These are phyloP conservation scores for Trifolium dubium DNA, from an alignment of 306 rosid genomes.

Conservation along the genomic window DNA sequence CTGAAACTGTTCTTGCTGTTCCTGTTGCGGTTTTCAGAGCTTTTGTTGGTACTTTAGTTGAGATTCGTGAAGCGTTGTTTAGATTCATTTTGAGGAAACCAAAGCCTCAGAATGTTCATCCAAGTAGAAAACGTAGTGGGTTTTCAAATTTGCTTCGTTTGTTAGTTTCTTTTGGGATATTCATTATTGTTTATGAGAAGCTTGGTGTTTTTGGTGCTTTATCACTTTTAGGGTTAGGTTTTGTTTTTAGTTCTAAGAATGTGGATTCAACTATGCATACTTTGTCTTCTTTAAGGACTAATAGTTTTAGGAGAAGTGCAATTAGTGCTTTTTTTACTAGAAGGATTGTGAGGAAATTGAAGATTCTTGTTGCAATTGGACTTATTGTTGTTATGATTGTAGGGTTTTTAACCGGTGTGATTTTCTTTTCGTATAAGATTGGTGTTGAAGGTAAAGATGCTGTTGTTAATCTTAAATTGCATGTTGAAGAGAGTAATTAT, in stretches of 20 bases:
- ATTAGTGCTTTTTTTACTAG: constrained; percentile 75
- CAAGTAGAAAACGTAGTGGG: constrained; percentile 51
- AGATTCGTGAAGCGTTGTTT: constrained; percentile 60
- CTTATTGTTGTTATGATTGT: constrained; percentile 78
- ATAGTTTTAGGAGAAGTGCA: constrained; percentile 69
- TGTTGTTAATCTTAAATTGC: constrained; percentile 73
- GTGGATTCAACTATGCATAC: constrained; percentile 84
- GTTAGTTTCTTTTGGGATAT: constrained; percentile 79
- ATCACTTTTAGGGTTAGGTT: constrained; percentile 65
- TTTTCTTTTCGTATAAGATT: constrained; percentile 87
- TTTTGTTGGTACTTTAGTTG: constrained; percentile 80
- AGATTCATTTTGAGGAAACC: constrained; percentile 59
- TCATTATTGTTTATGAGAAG: constrained; percentile 72
- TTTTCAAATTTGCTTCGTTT: constrained; percentile 76
- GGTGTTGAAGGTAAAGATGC: constrained; percentile 97
- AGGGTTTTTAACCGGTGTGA: constrained; percentile 72
- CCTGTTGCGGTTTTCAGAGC: constrained; percentile 75
- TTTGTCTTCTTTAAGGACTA: constrained; percentile 66
- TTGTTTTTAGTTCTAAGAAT: constrained; percentile 65
- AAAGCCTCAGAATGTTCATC: constrained; percentile 40
- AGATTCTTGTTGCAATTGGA: constrained; percentile 79
- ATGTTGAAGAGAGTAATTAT: constrained; percentile 83
- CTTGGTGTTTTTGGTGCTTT: constrained; percentile 68
- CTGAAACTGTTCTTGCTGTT: constrained; percentile 80
- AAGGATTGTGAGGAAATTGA: constrained; percentile 66